Conservation (phyloP, 2,329 filamentous ascomycete genomes). For the Fusarium coicis region DNA sequence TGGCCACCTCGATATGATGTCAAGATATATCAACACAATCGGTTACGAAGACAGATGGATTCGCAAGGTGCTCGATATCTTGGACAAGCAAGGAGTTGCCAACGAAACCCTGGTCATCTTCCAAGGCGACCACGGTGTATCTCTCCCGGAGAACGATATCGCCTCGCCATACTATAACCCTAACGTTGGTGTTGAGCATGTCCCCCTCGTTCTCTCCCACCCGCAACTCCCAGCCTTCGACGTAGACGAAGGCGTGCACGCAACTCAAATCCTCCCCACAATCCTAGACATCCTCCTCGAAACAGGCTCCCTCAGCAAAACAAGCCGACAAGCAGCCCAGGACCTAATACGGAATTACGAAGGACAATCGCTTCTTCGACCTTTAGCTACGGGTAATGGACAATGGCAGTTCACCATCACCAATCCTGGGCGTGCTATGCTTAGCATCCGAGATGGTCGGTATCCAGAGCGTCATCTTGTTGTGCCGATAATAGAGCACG, state of each 20-base stretch:
- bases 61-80: constrained; percentile 41
- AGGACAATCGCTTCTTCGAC: constrained; percentile 46
- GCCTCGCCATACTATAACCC: constrained; percentile 47
- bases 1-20: constrained; percentile 38
- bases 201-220: constrained; percentile 47
- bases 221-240: constrained; percentile 43
- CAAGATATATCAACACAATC: constrained; percentile 45
- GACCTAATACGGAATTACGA: constrained; percentile 46
- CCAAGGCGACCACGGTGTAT: constrained; percentile 48
- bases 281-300: constrained; percentile 47
- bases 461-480: constrained; percentile 45
- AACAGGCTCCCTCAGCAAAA: constrained; percentile 41
- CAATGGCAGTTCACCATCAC: constrained; percentile 49
- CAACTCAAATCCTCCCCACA: constrained; percentile 46
- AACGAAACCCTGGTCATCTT: constrained; percentile 48
- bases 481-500: constrained; percentile 46
- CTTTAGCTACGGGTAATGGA: constrained; percentile 14
- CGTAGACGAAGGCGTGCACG: constrained; percentile 43
- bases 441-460: constrained; percentile 46
- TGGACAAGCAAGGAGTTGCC: constrained; percentile 47
- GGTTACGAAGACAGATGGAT: constrained; percentile 48
- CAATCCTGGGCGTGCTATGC: constrained; percentile 47
- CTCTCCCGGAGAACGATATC: constrained; percentile 45
- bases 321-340: constrained; percentile 25
- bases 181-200: constrained; percentile 43